Evolutionary conservation across 2,329 filamentous ascomycete genomes (phyloP), one percentile per base, ranked within the genome.

Genomic region (Xylariales sp.): DNA sequence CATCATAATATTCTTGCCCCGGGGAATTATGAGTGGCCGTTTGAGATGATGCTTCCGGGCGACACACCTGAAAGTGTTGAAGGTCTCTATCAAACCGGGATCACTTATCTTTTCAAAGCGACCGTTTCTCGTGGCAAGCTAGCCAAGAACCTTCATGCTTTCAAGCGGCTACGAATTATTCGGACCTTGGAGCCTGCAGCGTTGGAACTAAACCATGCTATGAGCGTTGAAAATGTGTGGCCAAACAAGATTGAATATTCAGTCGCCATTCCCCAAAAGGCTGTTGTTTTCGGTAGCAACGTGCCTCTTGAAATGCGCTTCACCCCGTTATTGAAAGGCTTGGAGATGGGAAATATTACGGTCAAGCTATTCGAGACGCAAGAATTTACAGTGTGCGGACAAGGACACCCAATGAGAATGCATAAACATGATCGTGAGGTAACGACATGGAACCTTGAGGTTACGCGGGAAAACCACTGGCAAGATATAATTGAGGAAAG

Each of bases 191-290:
- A 93, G 68, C 87, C 92, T 10, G 90, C 90, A 58, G 91, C 92
- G 10, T 84, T 94, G 66, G 92, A 95, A 77, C 87, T 94, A 69
- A 86, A 92, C 45, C 92, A 98, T 80, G 91, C 93, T 55, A 96
- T 97, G 93, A 93, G 93, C 70, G 94, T 98, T 71, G 94, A 97
- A 80, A 97, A 97, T 77, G 92, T 97, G 71, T 99, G 96, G 96
- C 92, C 94, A 5, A 96, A 97, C 83, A 99, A 99, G 84, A 88
- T 98, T 74, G 93, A 97, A 78, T 99, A 99, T 82, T 95, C 93
- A 36, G 94, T 99, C 70, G 89, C 93, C 65, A 93, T 97, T 10
- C 95, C 96, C 0, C 94, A 93, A 76, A 97, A 97, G 82, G 96
- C 96, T 1, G 91, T 97, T 62, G 92, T 97, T 18, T 97, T 97